phyloP scores from a whole-genome alignment of 2,329 filamentous ascomycete species.

The Pseudocercospora vitis region DNA sequence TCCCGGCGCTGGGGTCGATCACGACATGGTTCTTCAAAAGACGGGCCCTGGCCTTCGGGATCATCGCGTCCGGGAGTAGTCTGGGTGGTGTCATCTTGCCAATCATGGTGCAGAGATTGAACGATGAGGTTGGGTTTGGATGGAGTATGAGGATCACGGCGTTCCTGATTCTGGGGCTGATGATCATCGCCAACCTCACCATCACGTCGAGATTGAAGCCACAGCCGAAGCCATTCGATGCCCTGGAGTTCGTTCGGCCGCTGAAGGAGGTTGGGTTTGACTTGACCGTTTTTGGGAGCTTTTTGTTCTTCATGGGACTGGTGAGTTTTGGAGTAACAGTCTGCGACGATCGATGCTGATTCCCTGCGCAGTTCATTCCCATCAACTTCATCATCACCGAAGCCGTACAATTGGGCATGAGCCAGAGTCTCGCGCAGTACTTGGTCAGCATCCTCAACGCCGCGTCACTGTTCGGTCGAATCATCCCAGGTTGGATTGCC shows the following conservation, averaged over 20 bases:
- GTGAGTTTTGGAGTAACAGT: background rate
- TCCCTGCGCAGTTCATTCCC: constrained; percentile 48
- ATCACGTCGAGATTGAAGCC: constrained; percentile 47
- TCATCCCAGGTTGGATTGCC: constrained; percentile 55
- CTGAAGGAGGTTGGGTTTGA: constrained; percentile 39
- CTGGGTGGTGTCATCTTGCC: constrained; percentile 60
- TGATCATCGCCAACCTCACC: background rate
- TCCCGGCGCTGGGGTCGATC: constrained; percentile 29
- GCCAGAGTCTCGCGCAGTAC: constrained; percentile 52
- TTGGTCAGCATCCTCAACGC: constrained; percentile 67
- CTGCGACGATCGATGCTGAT: background rate
- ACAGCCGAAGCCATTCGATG: constrained; percentile 35
- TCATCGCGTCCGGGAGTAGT: constrained; percentile 52
- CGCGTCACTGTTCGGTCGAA: constrained; percentile 54
- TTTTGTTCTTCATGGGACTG: constrained; percentile 62
- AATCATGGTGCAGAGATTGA: constrained; percentile 59
- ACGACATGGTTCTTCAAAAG: constrained; percentile 48
- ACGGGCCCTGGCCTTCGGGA: constrained; percentile 50
- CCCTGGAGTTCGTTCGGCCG: constrained; percentile 36
- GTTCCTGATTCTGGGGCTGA: background rate
- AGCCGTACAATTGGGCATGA: constrained; percentile 52
- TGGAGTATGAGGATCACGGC: constrained; percentile 58
- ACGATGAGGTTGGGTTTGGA: constrained; percentile 53
- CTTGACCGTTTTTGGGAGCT: constrained; percentile 39
- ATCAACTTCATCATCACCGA: constrained; percentile 53